Evolutionary conservation across 2,329 filamentous ascomycete genomes (phyloP), one percentile per base, ranked within the genome.

Genomic region (Trichoderma atrobrunneum): DNA sequence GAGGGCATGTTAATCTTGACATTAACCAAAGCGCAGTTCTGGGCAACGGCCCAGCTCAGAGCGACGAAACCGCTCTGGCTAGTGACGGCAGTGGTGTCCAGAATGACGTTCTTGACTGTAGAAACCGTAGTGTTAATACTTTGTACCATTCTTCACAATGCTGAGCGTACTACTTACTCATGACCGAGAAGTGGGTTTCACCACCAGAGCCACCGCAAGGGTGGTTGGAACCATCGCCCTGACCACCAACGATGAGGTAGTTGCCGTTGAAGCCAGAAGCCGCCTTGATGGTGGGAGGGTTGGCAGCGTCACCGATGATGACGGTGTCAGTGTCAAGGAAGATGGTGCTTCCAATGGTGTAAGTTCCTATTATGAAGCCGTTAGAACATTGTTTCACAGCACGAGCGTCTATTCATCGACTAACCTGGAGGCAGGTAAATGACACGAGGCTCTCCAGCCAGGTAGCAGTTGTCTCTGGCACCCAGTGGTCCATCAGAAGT

Each of bases 291-390:
- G 89, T 90, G 0, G 94, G 93, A 11, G 90, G 82, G 74, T 87
- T 85, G 76, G 87, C 78, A 59, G 91, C 90, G 82, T 97, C 93
- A 72, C 94, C 94, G 34, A 97, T 87, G 72, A 97, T 88, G 80
- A 96, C 93, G 5, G 93, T 95, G 83, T 96, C 74, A 11, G 74
- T 75, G 65, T 72, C 48, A 60, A 74, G 68, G 51, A 51, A 72
- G 3, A 74, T 68, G 16, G 74, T 74, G 21, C 63, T 72, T 5
- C 70, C 72, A 18, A 75, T 28, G 18, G 73, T 74, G 30, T 74
- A 75, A 21, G 72, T 74, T 32, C 73, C 74, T 75, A 21, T n/a
- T 18, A 11, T 43, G 11, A 34, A 18, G 2, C 18, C 14, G 12
- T 75, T 30, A 68, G 30, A 14, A n/a, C 21, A 7, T 16, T n/a